A percentile compares a stretch with the other conserved stretches of the same genome.
These are phyloP conservation scores for Yamadazyma trypodendri DNA, from an alignment of 1,139 yeast species.

Conservation along the genomic window DNA sequence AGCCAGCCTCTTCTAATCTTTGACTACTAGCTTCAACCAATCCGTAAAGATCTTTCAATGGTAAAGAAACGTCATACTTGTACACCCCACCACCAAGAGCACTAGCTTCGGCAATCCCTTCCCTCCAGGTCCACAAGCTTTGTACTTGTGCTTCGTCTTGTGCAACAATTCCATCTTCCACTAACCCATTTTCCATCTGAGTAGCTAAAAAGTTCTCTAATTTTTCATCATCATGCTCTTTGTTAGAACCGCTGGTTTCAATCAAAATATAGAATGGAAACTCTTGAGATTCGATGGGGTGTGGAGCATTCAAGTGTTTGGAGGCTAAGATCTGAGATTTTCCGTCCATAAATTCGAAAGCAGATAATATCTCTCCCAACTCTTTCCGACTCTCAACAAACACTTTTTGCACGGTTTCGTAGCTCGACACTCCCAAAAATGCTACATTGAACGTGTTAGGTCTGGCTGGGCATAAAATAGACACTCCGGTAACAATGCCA, in stretches of 20 bases:
- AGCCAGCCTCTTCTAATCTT: slow-evolving; percentile 52
- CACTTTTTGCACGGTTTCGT: slow-evolving; percentile 78
- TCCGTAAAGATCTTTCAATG: slow-evolving; percentile 73
- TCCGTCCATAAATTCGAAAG: slow-evolving; percentile 93
- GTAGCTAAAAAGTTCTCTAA: slow-evolving; percentile 77
- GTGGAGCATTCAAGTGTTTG: slow-evolving; percentile 52
- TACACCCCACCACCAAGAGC: slow-evolving; percentile 90
- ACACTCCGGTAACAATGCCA: slow-evolving; percentile 87
- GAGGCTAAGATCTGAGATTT: slow-evolving; percentile 68
- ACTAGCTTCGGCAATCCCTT: slow-evolving; percentile 85
- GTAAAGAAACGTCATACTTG: slow-evolving; percentile 92
- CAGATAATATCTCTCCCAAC: slow-evolving; percentile 82
- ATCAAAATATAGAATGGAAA: slow-evolving; percentile 88
- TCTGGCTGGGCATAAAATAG: slow-evolving; percentile 88
- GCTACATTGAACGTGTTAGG: slow-evolving; percentile 89
- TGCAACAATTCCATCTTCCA: slow-evolving; percentile 90
- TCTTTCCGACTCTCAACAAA: slow-evolving; percentile 79
- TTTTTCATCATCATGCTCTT: slow-evolving; percentile 79
- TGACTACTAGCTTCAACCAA: slow-evolving; percentile 72
- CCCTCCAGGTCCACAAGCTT: slow-evolving; percentile 94
- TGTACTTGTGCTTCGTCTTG: slow-evolving; percentile 87
- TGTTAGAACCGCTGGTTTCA: slow-evolving; percentile 91
- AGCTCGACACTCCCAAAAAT: slow-evolving; percentile 77
- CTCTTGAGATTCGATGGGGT: slow-evolving; percentile 73
- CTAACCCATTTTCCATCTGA: slow-evolving; percentile 81